Evolutionary conservation across 192 early-diverging fungal species (phyloP).

Genomic region (Cetraspora pellucida): DNA sequence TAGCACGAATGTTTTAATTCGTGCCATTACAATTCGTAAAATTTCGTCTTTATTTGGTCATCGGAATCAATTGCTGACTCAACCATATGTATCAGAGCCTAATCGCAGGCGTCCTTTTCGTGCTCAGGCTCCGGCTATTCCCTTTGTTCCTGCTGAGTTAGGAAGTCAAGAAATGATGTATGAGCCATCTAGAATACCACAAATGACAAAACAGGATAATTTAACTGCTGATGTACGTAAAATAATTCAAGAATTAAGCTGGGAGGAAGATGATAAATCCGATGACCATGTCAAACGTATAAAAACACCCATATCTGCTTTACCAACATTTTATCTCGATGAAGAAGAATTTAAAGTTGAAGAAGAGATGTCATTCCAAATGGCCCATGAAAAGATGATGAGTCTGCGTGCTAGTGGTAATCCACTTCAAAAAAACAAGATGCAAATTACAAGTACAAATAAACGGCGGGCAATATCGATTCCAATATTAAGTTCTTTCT

Average conservation of each 20-base stretch:
- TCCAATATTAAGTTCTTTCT: slow-evolving; percentile 49
- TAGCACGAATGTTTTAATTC: slow-evolving; percentile 25
- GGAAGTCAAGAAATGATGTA: slow-evolving; percentile 56
- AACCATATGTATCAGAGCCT: slow-evolving; percentile 51
- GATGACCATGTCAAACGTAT: slow-evolving; percentile 51
- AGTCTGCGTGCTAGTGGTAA: not conserved
- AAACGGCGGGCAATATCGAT: slow-evolving; percentile 43
- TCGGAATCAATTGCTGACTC: slow-evolving; percentile 49
- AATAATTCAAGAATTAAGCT: slow-evolving; percentile 56
- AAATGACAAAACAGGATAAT: slow-evolving; percentile 50
- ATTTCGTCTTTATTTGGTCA: slow-evolving; percentile 50
- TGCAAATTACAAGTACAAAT: slow-evolving; percentile 7
- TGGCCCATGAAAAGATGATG: slow-evolving; percentile 5
- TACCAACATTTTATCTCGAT: slow-evolving; percentile 55
- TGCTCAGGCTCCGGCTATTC: slow-evolving; percentile 46
- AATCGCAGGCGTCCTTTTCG: slow-evolving; percentile 53
- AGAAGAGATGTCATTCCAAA: slow-evolving; percentile 26
- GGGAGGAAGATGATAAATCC: slow-evolving; percentile 53
- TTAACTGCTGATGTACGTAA: slow-evolving; percentile 53
- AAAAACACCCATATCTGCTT: slow-evolving; percentile 50
- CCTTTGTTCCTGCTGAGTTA: slow-evolving; percentile 56
- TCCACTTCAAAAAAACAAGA: not conserved
- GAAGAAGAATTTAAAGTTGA: slow-evolving; percentile 41
- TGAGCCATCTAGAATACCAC: slow-evolving; percentile 53
- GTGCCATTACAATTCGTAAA: slow-evolving; percentile 42